These are phyloP conservation scores for Ampelocalamus luodianensis DNA, from an alignment of 176 grass and related monocot species.

Conservation along the genomic window DNA sequence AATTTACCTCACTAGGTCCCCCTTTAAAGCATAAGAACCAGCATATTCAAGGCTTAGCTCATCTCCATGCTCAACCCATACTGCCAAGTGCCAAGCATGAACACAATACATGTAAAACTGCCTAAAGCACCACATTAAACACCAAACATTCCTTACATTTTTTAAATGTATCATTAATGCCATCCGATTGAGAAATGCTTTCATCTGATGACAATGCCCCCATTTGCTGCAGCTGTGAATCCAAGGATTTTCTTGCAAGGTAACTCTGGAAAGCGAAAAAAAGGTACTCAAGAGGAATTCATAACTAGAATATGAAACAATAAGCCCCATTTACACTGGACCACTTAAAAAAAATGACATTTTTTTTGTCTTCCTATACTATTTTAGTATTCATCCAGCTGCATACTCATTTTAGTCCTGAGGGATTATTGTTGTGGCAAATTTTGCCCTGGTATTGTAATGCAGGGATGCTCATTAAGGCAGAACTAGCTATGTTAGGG, in stretches of 20 bases:
- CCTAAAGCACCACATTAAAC: slow-evolving; percentile 33
- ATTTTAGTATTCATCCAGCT: slow-evolving; percentile 9
- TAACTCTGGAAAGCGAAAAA: slow-evolving; percentile 67
- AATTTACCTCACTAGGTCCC: slow-evolving; percentile 89
- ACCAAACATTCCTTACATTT: slow-evolving; percentile 60
- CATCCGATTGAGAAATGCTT: slow-evolving; percentile 66
- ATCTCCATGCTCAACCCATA: slow-evolving; percentile 96
- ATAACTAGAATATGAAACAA: slow-evolving; percentile 32
- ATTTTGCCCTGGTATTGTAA: slow-evolving; percentile 1
- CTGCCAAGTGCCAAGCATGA: slow-evolving; percentile 60
- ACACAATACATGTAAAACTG: slow-evolving; percentile 8
- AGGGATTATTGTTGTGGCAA: neutral
- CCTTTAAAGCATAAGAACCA: slow-evolving; percentile 93
- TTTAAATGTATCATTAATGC: slow-evolving; percentile 81
- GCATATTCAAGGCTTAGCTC: slow-evolving; percentile 96
- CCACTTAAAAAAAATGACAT: neutral
- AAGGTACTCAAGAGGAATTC: slow-evolving; percentile 27
- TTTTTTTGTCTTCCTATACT: slow-evolving; percentile 3
- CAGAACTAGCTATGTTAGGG: neutral
- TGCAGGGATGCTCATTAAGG: slow-evolving; percentile 30
- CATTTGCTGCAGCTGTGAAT: slow-evolving; percentile 76
- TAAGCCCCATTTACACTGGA: neutral
- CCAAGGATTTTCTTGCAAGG: slow-evolving; percentile 84
- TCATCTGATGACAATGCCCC: slow-evolving; percentile 71
- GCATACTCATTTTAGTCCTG: slow-evolving; percentile 8